Evolutionary conservation across 2,329 filamentous ascomycete species (phyloP), one percentile per base, ranked within the genome.

Genomic region (Fusarium sterilihyphosum): DNA sequence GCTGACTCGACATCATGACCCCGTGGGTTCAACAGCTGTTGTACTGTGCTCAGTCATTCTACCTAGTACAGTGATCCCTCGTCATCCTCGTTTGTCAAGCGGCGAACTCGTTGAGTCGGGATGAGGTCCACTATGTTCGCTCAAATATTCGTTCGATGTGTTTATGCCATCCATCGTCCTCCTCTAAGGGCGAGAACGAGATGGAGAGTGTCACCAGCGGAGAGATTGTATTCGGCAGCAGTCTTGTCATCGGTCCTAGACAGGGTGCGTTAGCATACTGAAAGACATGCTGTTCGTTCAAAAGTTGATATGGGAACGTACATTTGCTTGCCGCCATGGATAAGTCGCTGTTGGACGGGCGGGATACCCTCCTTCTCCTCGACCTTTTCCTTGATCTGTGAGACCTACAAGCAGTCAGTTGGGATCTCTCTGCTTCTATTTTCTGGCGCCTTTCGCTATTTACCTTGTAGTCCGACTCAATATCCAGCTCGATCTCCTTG

Each of bases 361-460:
- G 96, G 96, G 79, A 99, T 99, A 65, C 96, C 96, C 83, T 98
- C 96, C 86, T 98, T 98, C 87, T 99, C 96, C 85, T 99, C 96
- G 64, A 99, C 96, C 80, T 96, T 95, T 86, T 98, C 96, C 89
- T 99, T 99, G 88, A 99, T 98, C 83, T 95, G 92, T 46, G 93
- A 92, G 78, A 98, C 94, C 95, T 97, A 76, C 56, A 44, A 38
- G n/a, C 26, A 17, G 64, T 77, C 67, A 79, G 43, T 22, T 26
- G 37, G 18, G 22, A 17, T 13, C 20, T 14, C n/a, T 26, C 26
- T 4, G 26, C 14, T 49, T 24, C 5, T 20, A 12, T 18, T 16
- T 26, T 41, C 35, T 18, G 37, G 20, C 16, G 44, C 43, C 3
- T 29, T 26, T 52, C 26, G 35, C 50, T 53, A 60, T 81, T 78